phyloP scores from a whole-genome alignment of 495 filamentous ascomycete species.

The Opeltia flavorubescens region DNA sequence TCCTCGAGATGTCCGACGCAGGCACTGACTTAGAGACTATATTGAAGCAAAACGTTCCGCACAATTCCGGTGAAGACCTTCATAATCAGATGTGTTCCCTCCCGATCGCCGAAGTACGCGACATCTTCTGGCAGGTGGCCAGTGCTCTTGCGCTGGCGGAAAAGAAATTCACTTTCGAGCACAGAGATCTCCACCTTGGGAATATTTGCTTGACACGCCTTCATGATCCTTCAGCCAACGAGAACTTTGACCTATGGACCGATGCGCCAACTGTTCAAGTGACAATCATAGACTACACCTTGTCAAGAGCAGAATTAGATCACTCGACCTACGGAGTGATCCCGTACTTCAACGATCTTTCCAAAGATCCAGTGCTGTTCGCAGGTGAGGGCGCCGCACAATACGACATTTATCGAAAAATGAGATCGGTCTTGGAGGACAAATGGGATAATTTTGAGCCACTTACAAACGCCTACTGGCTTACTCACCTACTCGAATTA shows the following conservation, averaged over 20 bases:
- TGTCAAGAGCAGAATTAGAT: slow-evolving; percentile 46
- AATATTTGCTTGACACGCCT: slow-evolving; percentile 62
- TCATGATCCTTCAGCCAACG: slow-evolving; percentile 23
- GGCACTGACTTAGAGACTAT: slow-evolving; percentile 62
- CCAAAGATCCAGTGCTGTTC: not conserved
- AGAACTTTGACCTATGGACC: slow-evolving; percentile 33
- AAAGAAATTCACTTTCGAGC: slow-evolving; percentile 62
- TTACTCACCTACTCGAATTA: slow-evolving; percentile 34
- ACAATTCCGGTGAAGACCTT: not conserved
- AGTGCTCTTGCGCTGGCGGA: slow-evolving; percentile 68
- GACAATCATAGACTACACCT: slow-evolving; percentile 82
- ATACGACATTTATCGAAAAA: slow-evolving; percentile 12
- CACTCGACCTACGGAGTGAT: slow-evolving; percentile 32
- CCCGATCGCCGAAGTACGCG: slow-evolving; percentile 53
- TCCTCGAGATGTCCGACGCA: slow-evolving; percentile 80
- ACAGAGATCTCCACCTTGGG: slow-evolving; percentile 77
- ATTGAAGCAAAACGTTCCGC: slow-evolving; percentile 1
- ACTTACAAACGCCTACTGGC: slow-evolving; percentile 35
- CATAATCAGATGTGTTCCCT: slow-evolving; percentile 4
- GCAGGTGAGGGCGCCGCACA: slow-evolving; percentile 3
- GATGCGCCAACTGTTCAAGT: slow-evolving; percentile 57
- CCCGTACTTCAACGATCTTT: slow-evolving; percentile 14
- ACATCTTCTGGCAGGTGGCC: slow-evolving; percentile 71
- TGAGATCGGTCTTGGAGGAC: slow-evolving; percentile 21
- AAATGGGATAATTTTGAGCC: slow-evolving; percentile 35